These are phyloP conservation scores for Russula sp. DNA, from an alignment of 768 basidiomycete species.

Conservation along the genomic window DNA sequence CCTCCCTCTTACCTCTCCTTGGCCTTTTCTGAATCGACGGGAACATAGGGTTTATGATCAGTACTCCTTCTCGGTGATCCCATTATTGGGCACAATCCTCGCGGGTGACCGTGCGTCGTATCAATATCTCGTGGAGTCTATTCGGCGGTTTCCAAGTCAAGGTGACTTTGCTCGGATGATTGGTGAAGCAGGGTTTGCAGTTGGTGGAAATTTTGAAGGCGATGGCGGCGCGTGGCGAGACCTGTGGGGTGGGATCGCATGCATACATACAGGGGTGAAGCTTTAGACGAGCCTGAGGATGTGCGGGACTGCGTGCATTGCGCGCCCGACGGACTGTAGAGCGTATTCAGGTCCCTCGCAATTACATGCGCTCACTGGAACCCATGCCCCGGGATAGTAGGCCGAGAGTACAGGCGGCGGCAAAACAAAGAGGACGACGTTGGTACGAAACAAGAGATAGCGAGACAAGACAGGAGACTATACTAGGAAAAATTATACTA, in stretches of 20 bases:
- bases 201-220: slow-evolving; percentile 48
- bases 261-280: slow-evolving; percentile 81
- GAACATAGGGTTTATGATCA: slow-evolving; percentile 77
- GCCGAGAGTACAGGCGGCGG: too few species aligned
- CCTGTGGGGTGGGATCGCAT: slow-evolving; percentile 83
- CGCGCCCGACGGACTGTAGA: background rate
- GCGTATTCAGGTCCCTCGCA: background rate
- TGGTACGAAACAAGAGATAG: background rate
- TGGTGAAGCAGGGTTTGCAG: slow-evolving; percentile 72
- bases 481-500: background rate
- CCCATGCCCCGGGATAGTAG: too few species aligned
- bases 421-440: background rate
- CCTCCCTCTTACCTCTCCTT: background rate
- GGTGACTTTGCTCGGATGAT: slow-evolving; percentile 87
- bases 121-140: slow-evolving; percentile 96
- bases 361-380: background rate
- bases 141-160: slow-evolving; percentile 87
- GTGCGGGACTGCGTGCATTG: background rate
- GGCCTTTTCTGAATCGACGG: background rate
- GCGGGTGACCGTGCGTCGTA: slow-evolving; percentile 92
- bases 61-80: slow-evolving; percentile 94
- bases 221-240: slow-evolving; percentile 84
- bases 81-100: slow-evolving; percentile 92
- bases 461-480: background rate
- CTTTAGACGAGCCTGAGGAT: slow-evolving; percentile 32